Base-by-base conservation (phyloP, 805 yeast genomes). In the Saturnispora ahearnii region DNA sequence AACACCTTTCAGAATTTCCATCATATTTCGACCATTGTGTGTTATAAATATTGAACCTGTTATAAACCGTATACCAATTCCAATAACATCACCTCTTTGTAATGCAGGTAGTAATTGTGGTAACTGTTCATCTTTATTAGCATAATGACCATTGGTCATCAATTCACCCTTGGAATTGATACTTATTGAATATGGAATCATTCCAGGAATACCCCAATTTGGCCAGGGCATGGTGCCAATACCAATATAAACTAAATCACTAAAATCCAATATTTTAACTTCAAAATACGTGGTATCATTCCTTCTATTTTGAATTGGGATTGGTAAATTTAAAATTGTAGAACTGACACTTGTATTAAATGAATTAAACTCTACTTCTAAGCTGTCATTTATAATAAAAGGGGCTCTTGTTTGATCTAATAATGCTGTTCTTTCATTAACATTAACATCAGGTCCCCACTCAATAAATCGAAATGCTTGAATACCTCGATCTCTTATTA, bases 141-240 rank as follows among this genome's bases (percentile, higher is more conserved):
- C 15, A 15, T 15, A 36, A 1, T 75, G 71, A 44, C 81, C 78
- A 15, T 22, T 62, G 45, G 84, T 75, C 53, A 87, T 72, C 50
- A 84, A 66, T 52, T 81, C 77, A 1, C 95, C 95, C 4, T 80
- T 77, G 2, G 86, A 76, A 62, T 85, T 91, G 60, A 85, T 79
- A 3, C 84, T 84, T 45, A 86, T 72, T 0, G 89, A 82, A 59
- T 81, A 83, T 45, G 76, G 76, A 52, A 78, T 74, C 62, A 79
- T 76, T 1, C 95, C 95, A 0, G 95, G 95, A 12, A 82, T 69
- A 55, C 87, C 71, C 63, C 84, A 86, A 51, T 76, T 72, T 2
- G 95, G 93, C 58, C 83, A 83, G 2, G 93, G 91, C 55, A 74
- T 77, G 0, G 91, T 80, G 9, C 78, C 76, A 28, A 85, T 67